Evolutionary conservation across 2,329 filamentous ascomycete genomes (phyloP), one percentile per base, ranked within the genome.

Genomic region (Pochonia chlamydosporia): DNA sequence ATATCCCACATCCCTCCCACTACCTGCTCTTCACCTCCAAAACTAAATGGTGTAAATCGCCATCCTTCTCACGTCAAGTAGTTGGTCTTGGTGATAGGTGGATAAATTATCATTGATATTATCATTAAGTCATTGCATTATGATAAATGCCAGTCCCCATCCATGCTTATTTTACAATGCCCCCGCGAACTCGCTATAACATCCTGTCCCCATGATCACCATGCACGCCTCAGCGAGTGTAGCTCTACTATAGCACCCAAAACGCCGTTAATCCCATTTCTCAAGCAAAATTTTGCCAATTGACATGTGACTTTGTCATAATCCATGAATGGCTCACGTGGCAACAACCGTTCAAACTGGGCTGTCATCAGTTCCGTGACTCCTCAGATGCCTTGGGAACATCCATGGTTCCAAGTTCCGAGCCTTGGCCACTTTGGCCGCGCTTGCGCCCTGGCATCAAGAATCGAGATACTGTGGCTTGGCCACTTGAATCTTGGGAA

Each of bases 371-470:
- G 9, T 40, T 26, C 26, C 39, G 25, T 40, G 28, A 40, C 41
- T 42, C 60, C 23, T 63, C 58, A 6, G 54, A 46, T 10, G 55
- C 56, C 56, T 33, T 54, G 23, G 64, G 59, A 31, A 63, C 62
- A 26, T 79, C 73, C 59, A 92, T 85, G 36, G 72, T 75, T 39
- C 82, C 79, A 46, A 95, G 66, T 66, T 95, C 85, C 51, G 86
- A 75, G 25, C 84, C 84, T 57, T 82, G 82, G 10, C 83, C 84
- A 41, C 66, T 68, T 24, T 68, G 82, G 3, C 78, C 85, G 56
- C 85, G 73, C 72, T 89, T 91, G 57, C 88, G 76, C 14, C 86
- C 83, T 3, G 81, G 78, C 46, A 88, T 75, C 56, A 85, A 78
- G 62, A 90, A 88, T 44, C 75, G 63, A 64, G 79, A 68, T 65